Conservation (phyloP, 2,329 filamentous ascomycete species). For the Chaetomium sp. region DNA sequence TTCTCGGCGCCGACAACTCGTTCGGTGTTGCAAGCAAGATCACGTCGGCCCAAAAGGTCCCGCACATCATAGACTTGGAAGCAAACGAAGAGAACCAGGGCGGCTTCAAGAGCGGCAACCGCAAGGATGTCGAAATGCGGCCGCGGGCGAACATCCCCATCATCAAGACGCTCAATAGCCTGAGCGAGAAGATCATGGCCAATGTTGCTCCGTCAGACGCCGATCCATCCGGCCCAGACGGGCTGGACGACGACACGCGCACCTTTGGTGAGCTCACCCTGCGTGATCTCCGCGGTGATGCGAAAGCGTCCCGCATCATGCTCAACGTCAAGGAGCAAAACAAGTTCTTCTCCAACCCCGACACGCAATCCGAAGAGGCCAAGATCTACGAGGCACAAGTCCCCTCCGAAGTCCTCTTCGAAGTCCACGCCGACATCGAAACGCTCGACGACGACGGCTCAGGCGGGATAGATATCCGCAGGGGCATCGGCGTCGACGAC, state of each 20-base stretch:
- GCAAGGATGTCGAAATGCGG: slow-evolving; percentile 87
- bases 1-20: slow-evolving; percentile 72
- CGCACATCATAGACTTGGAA: slow-evolving; percentile 87
- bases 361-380: slow-evolving; percentile 44
- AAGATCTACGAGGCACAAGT: slow-evolving; percentile 68
- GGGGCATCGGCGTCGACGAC: slow-evolving; percentile 68
- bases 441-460: slow-evolving; percentile 51
- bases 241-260: slow-evolving; percentile 64
- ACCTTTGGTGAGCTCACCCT: slow-evolving; percentile 75
- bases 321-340: slow-evolving; percentile 88
- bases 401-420: slow-evolving; percentile 66
- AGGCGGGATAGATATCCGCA: slow-evolving; percentile 61
- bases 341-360: slow-evolving; percentile 70
- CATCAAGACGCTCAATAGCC: slow-evolving; percentile 81
- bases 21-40: slow-evolving; percentile 55
- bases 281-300: slow-evolving; percentile 75
- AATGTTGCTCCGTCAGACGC: slow-evolving; percentile 78
- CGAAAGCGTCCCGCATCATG: slow-evolving; percentile 74
- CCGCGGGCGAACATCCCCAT: slow-evolving; percentile 82
- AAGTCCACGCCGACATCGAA: slow-evolving; percentile 64
- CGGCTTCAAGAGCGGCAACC: slow-evolving; percentile 78
- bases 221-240: slow-evolving; percentile 59
- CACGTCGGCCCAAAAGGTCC: slow-evolving; percentile 65
- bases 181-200: slow-evolving; percentile 92
- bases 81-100: slow-evolving; percentile 96